Evolutionary conservation across 345 rosid genomes (phyloP).

Genomic region (Dipteronia sinensis): DNA sequence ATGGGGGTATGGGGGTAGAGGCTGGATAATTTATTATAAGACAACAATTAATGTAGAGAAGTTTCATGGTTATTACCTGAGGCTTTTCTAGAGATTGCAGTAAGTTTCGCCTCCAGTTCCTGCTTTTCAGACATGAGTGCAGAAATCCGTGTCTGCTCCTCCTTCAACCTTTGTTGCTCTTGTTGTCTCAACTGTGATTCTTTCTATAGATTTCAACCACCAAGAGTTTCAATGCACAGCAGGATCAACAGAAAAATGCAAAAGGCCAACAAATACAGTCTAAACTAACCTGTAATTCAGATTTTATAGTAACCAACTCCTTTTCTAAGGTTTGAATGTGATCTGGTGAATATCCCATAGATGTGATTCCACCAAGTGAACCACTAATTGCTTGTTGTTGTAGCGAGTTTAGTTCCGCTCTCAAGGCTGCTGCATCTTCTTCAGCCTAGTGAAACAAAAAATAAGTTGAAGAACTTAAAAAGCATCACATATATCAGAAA

Average conservation of each 20-base stretch:
- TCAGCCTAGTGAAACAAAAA: conserved; percentile 64
- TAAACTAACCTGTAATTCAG: conserved; percentile 64
- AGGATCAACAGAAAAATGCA: conserved; percentile 12
- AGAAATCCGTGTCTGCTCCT: conserved; percentile 69
- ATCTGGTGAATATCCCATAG: conserved; percentile 49
- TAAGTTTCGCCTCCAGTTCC: conserved; percentile 68
- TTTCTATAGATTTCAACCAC: conserved; percentile 49
- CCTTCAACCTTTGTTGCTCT: conserved; percentile 54
- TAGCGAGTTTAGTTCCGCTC: conserved; percentile 85
- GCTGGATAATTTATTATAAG: neutral
- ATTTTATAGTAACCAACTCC: conserved; percentile 65
- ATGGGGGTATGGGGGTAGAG: neutral
- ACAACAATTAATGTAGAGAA: neutral
- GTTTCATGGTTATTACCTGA: conserved; percentile 44
- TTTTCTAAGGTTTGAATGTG: conserved; percentile 68
- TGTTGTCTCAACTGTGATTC: conserved; percentile 64
- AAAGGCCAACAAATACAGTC: conserved; percentile 8
- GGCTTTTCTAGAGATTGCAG: conserved; percentile 42
- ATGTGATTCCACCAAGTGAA: conserved; percentile 49
- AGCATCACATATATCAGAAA: conserved; percentile 33
- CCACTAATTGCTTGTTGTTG: conserved; percentile 71
- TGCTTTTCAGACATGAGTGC: conserved; percentile 67
- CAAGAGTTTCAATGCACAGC: conserved; percentile 31
- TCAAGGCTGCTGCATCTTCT: conserved; percentile 95
- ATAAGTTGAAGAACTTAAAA: conserved; percentile 16